Conservation (phyloP, 1,284 basidiomycete species). For the Naganishia sp. region DNA sequence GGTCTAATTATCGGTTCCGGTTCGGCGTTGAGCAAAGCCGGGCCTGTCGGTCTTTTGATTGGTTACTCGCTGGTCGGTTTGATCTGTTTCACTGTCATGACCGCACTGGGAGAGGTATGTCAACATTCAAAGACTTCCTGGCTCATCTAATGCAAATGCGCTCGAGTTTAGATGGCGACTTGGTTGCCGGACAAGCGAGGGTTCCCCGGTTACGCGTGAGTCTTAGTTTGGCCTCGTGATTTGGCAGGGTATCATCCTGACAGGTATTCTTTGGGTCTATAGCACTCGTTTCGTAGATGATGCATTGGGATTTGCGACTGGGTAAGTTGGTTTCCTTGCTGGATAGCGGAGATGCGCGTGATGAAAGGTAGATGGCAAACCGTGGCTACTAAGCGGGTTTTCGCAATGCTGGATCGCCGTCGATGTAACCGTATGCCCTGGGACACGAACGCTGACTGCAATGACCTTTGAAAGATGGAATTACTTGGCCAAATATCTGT, state of each 20-base stretch:
- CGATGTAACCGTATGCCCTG: no score
- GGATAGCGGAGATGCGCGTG: no score
- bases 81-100: slow-evolving; percentile 36
- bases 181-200: slow-evolving; percentile 54
- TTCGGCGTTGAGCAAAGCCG: slow-evolving; percentile 52
- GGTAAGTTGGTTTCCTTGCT: slow-evolving; percentile 1
- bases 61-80: slow-evolving; percentile 54
- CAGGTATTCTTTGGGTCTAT: not conserved
- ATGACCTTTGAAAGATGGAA: slow-evolving; percentile 26
- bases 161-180: slow-evolving; percentile 51
- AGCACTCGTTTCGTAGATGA: slow-evolving; percentile 56
- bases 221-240: not conserved
- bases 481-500: slow-evolving; percentile 47
- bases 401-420: no score
- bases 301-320: slow-evolving; percentile 51
- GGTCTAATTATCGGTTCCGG: slow-evolving; percentile 72
- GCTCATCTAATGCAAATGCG: not conserved
- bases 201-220: slow-evolving; percentile 45
- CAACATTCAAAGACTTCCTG: no score
- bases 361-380: no score
- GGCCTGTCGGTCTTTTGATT: slow-evolving; percentile 56
- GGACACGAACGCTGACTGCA: no score
- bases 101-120: not conserved
- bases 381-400: no score
- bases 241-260: no score